phyloP scores from a whole-genome alignment of 2,329 filamentous ascomycete species.

The Scopulariopsis brevicaulis region DNA sequence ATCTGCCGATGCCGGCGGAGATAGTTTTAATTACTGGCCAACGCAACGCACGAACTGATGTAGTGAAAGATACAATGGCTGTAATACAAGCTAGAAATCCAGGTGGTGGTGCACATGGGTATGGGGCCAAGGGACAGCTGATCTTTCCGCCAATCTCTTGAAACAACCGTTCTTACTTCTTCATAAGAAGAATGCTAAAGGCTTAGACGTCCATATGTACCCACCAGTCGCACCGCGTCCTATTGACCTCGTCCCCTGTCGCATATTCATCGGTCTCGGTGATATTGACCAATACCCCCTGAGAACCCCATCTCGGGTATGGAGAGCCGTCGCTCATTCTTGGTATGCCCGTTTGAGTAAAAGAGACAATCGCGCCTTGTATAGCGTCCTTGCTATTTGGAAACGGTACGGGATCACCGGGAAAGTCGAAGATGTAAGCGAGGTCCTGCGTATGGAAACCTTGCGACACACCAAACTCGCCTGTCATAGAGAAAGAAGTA shows the following conservation, averaged over 20 bases:
- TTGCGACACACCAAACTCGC: constrained; percentile 7
- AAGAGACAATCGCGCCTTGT: constrained; percentile 6
- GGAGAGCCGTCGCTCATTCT: not conserved
- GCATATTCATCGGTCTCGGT: not conserved
- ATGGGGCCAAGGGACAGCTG: too few species aligned
- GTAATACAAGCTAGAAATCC: too few species aligned
- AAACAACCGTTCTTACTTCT: too few species aligned
- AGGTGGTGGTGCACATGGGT: too few species aligned
- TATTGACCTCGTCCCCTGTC: not conserved
- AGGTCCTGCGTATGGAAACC: constrained; percentile 9
- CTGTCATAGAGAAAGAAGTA: not conserved
- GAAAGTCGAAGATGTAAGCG: constrained; percentile 5
- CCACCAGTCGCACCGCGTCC: constrained; percentile 7
- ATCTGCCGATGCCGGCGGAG: too few species aligned
- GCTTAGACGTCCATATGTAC: not conserved
- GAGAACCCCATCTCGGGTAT: constrained; percentile 2
- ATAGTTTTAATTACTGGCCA: too few species aligned
- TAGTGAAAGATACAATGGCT: too few species aligned
- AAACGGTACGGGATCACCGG: not conserved
- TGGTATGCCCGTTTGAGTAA: constrained; percentile 3
- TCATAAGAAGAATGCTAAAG: too few species aligned
- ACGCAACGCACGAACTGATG: too few species aligned
- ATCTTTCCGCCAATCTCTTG: too few species aligned
- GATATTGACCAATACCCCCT: constrained; percentile 4
- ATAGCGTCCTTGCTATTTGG: constrained; percentile 2